Evolutionary conservation across 1,284 basidiomycete species (phyloP), one percentile per base, ranked within the genome.

Genomic region (Dichomitus squalens): DNA sequence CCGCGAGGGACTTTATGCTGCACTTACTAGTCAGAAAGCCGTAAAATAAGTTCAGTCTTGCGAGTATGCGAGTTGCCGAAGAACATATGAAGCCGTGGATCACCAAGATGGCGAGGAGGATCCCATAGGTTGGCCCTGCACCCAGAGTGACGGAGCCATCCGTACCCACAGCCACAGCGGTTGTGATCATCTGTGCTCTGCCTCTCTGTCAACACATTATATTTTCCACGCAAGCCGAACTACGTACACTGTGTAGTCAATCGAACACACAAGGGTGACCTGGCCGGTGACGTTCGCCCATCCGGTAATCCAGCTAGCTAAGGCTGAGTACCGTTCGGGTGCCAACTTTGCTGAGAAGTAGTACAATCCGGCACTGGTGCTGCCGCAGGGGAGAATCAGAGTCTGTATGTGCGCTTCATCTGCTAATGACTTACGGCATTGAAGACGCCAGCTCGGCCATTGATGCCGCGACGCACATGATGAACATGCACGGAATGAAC

Each of bases 221-320:
- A 51, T 35, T 16, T 46, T 79, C 81, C 86, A 85, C 20, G 87
- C n/a, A n/a, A n/a, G n/a, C n/a, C n/a, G n/a, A n/a, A n/a, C n/a
- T n/a, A n/a, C n/a, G n/a, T n/a, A n/a, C n/a, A n/a, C n/a, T n/a
- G n/a, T 88, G 59, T 84, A 90, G 67, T 90, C 88, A 53, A 90
- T 90, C 3, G 87, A 88, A 64, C 84, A 87, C 29, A 90, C 85
- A 9, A 89, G 79, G 0, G 85, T 78, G 21, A 84, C 73, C 67
- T 84, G 83, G 18, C 83, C 81, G 4, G 80, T 83, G 52, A 85
- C 75, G 61, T 85, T 87, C 12, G 83, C 83, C 85, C 84, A 87
- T 1, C 81, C 80, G n/a, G 88, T 90, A 53, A 90, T 85, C 88
- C 88, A 90, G 62, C 86, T 88, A 1, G 86, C 85, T 38, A 90